Base-by-base conservation (phyloP, 257 asterid species). In the Nemophila menziesii region DNA sequence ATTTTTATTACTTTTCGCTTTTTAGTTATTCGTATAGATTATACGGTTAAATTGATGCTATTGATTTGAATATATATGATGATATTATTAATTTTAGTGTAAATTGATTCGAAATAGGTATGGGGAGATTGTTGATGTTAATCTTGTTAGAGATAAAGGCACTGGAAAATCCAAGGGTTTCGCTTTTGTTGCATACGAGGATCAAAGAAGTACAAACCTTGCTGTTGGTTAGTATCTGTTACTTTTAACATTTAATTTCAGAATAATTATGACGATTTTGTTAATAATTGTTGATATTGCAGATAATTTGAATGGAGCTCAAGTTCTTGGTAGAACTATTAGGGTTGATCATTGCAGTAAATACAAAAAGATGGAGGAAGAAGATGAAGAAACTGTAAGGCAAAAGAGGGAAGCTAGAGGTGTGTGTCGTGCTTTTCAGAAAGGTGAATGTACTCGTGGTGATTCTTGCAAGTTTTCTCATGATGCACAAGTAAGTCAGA, bases 111-210 rank as follows among this genome's bases (percentile, higher is more conserved):
- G 5, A 29, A 13, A 52, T 64, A 90, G 98, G 68, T 90, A 78
- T 22, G 98, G 98, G 41, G 98, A 90, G 63, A 46, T 84, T 60
- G 98, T 85, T 22, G 98, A 90, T 69, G 86, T 72, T 44, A 90
- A 90, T 56, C 70, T 90, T 20, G 68, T 90, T 39, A 65, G 92
- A 63, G 98, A 90, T 60, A 90, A 79, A 66, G 85, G 64, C 39
- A 90, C 98, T 2, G 98, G 96, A 4, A 89, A 90, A 70, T 90
- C 98, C 13, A 84, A 85, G 56, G 98, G 98, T 11, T 90, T 84
- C 52, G 93, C 93, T 21, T 90, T 90, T 61, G 16, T 90, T 52
- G 98, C 96, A 3, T 90, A 90, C 19, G 98, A 90, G 73, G 98
- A 90, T 70, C 98, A 90, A 65, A 76, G 98, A 42, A 85, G 98